Percentiles rank a stretch among this genome's conserved stretches.
These are phyloP conservation scores for Tuber brumale DNA, from an alignment of 495 filamentous ascomycete species.

Conservation along the genomic window DNA sequence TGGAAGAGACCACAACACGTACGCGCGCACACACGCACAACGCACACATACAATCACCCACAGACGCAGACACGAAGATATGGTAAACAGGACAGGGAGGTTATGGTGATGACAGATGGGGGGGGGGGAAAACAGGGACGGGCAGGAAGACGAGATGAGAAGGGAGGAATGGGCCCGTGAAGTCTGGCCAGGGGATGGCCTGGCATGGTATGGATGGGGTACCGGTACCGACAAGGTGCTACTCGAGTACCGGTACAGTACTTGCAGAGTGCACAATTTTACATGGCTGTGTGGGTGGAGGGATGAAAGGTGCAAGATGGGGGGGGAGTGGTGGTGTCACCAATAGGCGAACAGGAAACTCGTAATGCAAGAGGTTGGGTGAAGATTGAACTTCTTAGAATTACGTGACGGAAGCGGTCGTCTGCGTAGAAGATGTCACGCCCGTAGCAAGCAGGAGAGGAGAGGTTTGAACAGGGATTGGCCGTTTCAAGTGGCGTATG, in stretches of 20 bases:
- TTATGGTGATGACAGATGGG: not conserved
- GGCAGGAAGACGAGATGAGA: not conserved
- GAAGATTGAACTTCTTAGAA: slow-evolving; percentile 1
- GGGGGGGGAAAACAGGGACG: not conserved
- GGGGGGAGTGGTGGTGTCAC: not conserved
- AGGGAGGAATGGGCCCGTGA: not conserved
- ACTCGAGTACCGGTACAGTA: too few species aligned
- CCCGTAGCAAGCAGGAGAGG: not conserved
- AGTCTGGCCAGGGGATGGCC: not conserved
- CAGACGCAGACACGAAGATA: not conserved
- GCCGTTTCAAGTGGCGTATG: slow-evolving; percentile 3
- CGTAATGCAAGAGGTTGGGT: not conserved
- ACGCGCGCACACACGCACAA: not conserved
- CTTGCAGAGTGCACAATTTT: not conserved
- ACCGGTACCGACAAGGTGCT: not conserved
- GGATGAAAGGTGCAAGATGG: not conserved
- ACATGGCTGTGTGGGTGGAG: not conserved
- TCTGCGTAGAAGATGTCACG: slow-evolving; percentile 3
- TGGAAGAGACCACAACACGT: not conserved
- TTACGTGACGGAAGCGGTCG: not conserved
- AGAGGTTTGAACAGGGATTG: not conserved
- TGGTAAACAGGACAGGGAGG: not conserved
- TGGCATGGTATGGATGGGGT: not conserved
- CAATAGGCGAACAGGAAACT: not conserved
- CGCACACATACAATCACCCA: not conserved